Evolutionary conservation across 1,284 basidiomycete genomes (phyloP).

Genomic region (Xanthoconium separans): DNA sequence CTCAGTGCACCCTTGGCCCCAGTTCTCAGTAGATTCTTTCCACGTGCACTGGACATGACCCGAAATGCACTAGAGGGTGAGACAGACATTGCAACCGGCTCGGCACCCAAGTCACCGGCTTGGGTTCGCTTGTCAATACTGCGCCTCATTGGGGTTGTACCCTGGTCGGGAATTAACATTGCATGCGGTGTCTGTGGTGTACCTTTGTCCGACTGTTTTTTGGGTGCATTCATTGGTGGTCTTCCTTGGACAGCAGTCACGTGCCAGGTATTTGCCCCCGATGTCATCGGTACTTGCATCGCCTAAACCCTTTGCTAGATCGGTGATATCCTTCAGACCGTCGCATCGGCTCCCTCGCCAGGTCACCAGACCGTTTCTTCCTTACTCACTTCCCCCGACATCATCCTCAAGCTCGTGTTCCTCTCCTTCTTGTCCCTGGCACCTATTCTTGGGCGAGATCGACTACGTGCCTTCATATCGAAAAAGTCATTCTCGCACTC

Average conservation of each 20-base stretch:
- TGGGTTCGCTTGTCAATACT: constrained; percentile 87
- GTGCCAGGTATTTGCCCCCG: constrained; percentile 60
- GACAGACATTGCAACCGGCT: constrained; percentile 35
- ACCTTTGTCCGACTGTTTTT: constrained; percentile 66
- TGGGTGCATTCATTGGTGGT: constrained; percentile 79
- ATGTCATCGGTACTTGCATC: constrained; percentile 12
- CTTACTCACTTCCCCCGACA: constrained; percentile 66
- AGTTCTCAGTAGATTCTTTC: constrained; percentile 76
- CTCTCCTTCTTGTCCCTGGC: constrained; percentile 75
- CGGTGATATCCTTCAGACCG: constrained; percentile 79
- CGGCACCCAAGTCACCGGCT: constrained; percentile 52
- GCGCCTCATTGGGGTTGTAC: constrained; percentile 85
- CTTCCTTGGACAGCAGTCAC: constrained; percentile 83
- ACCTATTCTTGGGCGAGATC: constrained; percentile 70
- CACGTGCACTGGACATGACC: constrained; percentile 80
- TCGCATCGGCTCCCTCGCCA: constrained; percentile 65
- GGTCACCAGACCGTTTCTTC: constrained; percentile 71
- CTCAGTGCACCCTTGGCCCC: constrained; percentile 84
- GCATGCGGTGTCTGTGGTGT: constrained; percentile 90
- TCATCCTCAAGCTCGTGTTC: constrained; percentile 70
- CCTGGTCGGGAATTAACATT: constrained; percentile 94
- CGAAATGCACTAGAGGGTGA: constrained; percentile 63
- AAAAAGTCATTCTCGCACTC: constrained; percentile 29
- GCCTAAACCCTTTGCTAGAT: constrained; percentile 45
- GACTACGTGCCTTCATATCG: constrained; percentile 57